Percentiles rank a stretch among this genome's conserved stretches.
Conservation (phyloP, 1,284 basidiomycete genomes). For the Uromyces viciae-fabae region DNA sequence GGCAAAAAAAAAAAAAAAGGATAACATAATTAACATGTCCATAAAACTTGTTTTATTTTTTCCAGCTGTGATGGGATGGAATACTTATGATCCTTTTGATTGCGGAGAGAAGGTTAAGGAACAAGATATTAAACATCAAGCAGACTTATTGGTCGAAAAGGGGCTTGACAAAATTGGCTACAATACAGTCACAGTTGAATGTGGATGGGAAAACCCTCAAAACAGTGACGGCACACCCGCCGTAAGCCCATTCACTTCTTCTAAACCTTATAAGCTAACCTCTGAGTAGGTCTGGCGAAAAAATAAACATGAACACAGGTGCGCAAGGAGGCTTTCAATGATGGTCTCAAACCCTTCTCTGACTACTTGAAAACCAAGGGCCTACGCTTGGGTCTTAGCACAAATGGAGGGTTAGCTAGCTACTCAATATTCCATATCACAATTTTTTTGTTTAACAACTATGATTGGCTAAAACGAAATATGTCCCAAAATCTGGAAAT, state of each 20-base stretch:
- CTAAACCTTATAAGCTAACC: background rate
- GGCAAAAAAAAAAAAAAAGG: no score
- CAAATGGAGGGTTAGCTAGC: conserved; percentile 12
- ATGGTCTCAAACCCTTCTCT: background rate
- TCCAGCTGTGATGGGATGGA: conserved; percentile 27
- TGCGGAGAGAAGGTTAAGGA: background rate
- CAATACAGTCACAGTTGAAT: conserved; percentile 11
- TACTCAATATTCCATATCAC: background rate
- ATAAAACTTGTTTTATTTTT: no score
- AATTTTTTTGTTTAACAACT: background rate
- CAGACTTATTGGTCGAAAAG: background rate
- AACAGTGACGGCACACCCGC: conserved; percentile 2
- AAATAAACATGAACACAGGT: background rate
- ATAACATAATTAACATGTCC: background rate
- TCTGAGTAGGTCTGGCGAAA: background rate
- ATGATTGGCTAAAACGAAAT: background rate
- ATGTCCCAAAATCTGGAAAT: background rate
- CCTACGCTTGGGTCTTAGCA: background rate
- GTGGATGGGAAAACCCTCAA: conserved; percentile 20
- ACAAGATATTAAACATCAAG: background rate
- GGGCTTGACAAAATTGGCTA: conserved; percentile 21
- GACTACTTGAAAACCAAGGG: background rate
- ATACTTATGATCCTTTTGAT: background rate
- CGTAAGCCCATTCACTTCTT: background rate
- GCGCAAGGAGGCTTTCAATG: background rate